Evolutionary conservation across 2,329 filamentous ascomycete genomes (phyloP).

Genomic region (Cercospora sp.): DNA sequence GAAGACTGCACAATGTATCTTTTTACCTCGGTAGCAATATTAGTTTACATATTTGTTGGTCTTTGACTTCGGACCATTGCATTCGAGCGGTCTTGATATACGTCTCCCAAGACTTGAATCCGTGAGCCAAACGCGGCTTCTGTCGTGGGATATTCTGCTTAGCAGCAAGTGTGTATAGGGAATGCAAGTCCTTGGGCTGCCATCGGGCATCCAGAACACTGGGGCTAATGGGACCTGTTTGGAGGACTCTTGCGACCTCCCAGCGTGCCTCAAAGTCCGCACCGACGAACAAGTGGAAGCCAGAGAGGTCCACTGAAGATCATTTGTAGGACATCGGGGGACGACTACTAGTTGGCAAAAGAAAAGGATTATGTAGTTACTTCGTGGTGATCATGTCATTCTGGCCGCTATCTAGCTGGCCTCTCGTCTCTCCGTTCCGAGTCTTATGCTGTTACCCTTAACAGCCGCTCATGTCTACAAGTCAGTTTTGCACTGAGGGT

Average conservation of each 20-base stretch:
- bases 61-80: background rate
- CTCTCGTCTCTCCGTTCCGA: no score
- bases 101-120: background rate
- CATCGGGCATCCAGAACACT: conserved; percentile 17
- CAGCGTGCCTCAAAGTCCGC: conserved; percentile 21
- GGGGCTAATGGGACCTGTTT: conserved; percentile 16
- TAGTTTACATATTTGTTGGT: conserved; percentile 27
- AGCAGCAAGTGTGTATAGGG: conserved; percentile 18
- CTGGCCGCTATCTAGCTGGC: no score
- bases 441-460: no score
- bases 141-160: conserved; percentile 3
- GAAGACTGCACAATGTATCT: conserved; percentile 29
- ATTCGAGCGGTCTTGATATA: conserved; percentile 4
- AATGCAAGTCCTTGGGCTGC: conserved; percentile 11
- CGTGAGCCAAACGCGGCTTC: background rate
- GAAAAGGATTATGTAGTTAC: no score
- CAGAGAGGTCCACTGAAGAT: background rate
- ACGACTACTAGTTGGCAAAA: no score
- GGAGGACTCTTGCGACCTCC: conserved; percentile 30
- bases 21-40: conserved; percentile 23
- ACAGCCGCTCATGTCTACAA: no score
- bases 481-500: no score
- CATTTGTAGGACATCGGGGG: background rate
- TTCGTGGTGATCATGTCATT: no score
- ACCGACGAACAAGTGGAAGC: background rate